A percentile compares a stretch with the other conserved stretches of the same genome.
Conservation (phyloP, 2,329 filamentous ascomycete species). For the Myotisia sp. region DNA sequence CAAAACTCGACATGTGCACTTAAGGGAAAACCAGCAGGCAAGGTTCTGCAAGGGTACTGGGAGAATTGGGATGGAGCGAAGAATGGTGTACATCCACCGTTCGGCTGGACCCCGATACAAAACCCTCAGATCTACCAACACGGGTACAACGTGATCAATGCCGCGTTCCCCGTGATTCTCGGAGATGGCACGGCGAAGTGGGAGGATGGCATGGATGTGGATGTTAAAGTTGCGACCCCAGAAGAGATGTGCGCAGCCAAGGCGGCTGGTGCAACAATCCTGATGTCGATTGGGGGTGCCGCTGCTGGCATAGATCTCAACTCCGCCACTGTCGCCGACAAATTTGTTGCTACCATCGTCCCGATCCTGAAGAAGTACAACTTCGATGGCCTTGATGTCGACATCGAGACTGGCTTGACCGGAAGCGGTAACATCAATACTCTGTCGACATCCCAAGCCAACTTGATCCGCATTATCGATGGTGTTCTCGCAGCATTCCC, state of each 20-base stretch:
- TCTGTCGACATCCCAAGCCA: constrained; percentile 1
- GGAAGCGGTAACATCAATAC: constrained; percentile 1
- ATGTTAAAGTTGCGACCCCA: constrained; percentile 1
- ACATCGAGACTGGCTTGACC: constrained; percentile 1
- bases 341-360: neutral
- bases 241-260: neutral
- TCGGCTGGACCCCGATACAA: constrained; percentile 1
- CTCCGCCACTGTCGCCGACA: neutral
- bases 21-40: neutral
- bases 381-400: neutral
- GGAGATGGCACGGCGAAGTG: neutral
- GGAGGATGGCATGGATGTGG: constrained; percentile 2
- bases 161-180: neutral
- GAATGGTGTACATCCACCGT: constrained; percentile 1
- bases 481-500: neutral
- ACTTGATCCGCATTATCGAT: constrained; percentile 1
- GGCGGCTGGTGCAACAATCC: neutral
- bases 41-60: constrained; percentile 2
- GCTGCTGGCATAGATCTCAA: neutral
- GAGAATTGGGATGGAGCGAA: constrained; percentile 2
- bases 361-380: constrained; percentile 1
- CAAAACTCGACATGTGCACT: neutral
- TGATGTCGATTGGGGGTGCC: constrained; percentile 1
- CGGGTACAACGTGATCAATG: constrained; percentile 1
- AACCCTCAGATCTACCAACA: neutral